These are phyloP conservation scores for Colletotrichum costaricense DNA, from an alignment of 2,329 filamentous ascomycete species.

Conservation along the genomic window DNA sequence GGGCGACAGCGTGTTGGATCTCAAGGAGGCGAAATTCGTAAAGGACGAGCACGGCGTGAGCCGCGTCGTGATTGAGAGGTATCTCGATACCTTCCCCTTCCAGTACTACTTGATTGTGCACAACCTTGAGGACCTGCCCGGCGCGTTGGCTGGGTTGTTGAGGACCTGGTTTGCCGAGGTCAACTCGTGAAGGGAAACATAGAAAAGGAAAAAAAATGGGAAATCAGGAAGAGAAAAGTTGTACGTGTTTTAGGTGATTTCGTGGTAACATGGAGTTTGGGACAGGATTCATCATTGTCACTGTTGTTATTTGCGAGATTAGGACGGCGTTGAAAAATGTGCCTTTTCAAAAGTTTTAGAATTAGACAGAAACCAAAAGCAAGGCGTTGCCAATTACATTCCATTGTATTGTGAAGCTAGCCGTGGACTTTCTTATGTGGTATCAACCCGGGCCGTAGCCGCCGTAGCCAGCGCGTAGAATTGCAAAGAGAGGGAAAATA, in stretches of 20 bases:
- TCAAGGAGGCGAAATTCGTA: conserved; percentile 88
- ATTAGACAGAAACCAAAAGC: neutral
- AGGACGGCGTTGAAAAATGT: neutral
- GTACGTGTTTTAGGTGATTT: neutral
- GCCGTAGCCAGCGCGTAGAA: conserved; percentile 13
- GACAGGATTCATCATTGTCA: neutral
- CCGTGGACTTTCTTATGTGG: conserved; percentile 14
- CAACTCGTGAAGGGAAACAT: conserved; percentile 49
- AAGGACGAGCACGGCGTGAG: conserved; percentile 70
- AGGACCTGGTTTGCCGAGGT: conserved; percentile 95
- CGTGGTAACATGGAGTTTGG: neutral
- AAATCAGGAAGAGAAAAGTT: neutral
- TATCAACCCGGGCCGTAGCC: conserved; percentile 33
- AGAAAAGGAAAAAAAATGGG: neutral
- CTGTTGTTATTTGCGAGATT: neutral
- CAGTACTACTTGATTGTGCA: conserved; percentile 96
- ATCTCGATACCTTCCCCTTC: conserved; percentile 96
- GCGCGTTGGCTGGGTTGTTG: conserved; percentile 86
- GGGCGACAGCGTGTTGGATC: conserved; percentile 81
- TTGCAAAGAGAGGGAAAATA: conserved; percentile 14
- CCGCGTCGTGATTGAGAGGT: conserved; percentile 85
- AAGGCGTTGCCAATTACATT: neutral
- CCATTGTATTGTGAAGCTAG: conserved; percentile 1
- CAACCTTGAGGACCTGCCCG: conserved; percentile 89
- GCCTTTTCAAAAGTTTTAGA: neutral